phyloP scores from a whole-genome alignment of 208 protist species.

The Trichomonas gallinae region DNA sequence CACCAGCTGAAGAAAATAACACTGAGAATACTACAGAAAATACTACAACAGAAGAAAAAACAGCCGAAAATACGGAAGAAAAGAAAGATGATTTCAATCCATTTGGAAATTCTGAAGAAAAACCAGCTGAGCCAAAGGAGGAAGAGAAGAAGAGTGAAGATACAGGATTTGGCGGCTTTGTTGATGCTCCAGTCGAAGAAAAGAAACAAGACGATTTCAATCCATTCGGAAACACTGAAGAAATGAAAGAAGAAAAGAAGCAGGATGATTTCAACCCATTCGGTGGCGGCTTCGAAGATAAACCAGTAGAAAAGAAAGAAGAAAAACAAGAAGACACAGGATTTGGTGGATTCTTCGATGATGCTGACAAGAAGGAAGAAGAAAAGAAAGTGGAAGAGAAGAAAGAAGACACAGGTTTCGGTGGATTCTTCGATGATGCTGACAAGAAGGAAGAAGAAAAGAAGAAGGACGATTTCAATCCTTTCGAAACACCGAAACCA shows the following conservation, averaged over 20 bases:
- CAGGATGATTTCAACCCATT: not conserved
- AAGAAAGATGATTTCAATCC: not conserved
- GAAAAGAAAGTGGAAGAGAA: not conserved
- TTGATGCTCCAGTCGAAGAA: not conserved
- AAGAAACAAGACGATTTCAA: not conserved
- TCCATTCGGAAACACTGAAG: not conserved
- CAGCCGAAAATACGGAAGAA: not conserved
- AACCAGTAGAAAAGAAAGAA: not conserved
- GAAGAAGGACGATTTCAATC: not conserved
- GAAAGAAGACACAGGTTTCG: not conserved
- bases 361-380: not conserved
- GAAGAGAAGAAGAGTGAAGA: not conserved
- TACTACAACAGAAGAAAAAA: not conserved
- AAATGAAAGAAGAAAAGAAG: not conserved
- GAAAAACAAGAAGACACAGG: not conserved
- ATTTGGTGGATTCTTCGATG: not conserved
- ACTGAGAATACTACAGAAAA: not conserved
- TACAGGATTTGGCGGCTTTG: not conserved
- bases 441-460: not conserved
- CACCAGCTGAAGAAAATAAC: not conserved
- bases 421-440: not conserved
- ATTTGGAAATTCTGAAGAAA: not conserved
- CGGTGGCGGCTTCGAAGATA: not conserved
- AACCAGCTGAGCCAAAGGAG: not conserved
- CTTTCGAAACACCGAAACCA: no score